Evolutionary conservation across 2,329 filamentous ascomycete genomes (phyloP), one percentile per base, ranked within the genome.

Genomic region (Podosphaera fusca): DNA sequence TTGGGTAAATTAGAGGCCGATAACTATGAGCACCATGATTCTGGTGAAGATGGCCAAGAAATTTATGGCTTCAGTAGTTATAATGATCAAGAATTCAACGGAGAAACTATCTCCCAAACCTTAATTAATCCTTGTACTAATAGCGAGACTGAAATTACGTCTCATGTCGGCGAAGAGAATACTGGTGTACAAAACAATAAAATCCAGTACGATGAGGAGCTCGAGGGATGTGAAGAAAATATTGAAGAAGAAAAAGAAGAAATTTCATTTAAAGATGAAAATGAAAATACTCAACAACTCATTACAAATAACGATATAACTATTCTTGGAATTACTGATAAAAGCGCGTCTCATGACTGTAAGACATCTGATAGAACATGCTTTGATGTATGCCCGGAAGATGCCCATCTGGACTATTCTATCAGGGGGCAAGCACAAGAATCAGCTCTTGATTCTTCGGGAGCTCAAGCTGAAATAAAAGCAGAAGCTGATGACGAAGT

Each of bases 71-170:
- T 21, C 30, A 9, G 7, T 3, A 34, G 33, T 50, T 12, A 10
- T 50, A 9, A 7, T 50, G 47, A 29, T 21, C 33, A 30, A 21
- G 33, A 30, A 50, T 50, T 30, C 12, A 50, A 50, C 12, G 47
- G n/a, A n/a, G 40, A 50, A 42, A 42, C 10, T 42, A 6, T 3
- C 3, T 42, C 38, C n/a, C 62, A 67, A 40, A 65, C 67, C 55
- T 65, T 69, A 51, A 67, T 69, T 58, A 68, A 70, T 56, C 65
- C 66, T 1, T 67, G 69, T 8, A 47, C 65, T 68, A 56, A 49
- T 38, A 9, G 45, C 36, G 50, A 36, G 50, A n/a, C 3, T 36
- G 31, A 53, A 53, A n/a, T 36, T n/a, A 36, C 33, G 2, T 53
- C 33, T n/a, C 4, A 36, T n/a, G 2, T 51, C 30, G 46, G 65